phyloP scores from a whole-genome alignment of 2,329 filamentous ascomycete species.

The Atkinsonella texensis region DNA sequence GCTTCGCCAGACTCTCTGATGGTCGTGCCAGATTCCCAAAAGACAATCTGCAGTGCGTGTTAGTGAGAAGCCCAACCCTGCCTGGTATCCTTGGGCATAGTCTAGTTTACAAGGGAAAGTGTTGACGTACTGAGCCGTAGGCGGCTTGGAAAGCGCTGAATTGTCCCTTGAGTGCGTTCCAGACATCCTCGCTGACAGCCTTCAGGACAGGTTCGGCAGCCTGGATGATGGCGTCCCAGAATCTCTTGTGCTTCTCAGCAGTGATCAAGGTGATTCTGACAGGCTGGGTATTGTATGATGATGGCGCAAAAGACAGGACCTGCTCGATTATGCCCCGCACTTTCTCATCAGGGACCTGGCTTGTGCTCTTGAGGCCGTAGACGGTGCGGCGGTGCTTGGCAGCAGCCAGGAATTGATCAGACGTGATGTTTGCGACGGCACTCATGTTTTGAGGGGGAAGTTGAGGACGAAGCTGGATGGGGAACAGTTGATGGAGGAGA shows the following conservation, averaged over 20 bases:
- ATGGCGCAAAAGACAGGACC: slow-evolving; percentile 57
- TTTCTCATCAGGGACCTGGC: slow-evolving; percentile 36
- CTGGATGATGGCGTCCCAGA: slow-evolving; percentile 61
- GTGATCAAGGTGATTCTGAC: slow-evolving; percentile 69
- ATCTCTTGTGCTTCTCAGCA: slow-evolving; percentile 71
- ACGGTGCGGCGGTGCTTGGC: slow-evolving; percentile 55
- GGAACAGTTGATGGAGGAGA: not conserved
- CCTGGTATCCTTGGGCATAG: no score
- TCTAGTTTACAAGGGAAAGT: no score
- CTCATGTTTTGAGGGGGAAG: not conserved
- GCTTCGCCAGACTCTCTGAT: slow-evolving; percentile 51
- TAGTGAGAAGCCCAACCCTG: no score
- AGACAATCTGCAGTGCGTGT: slow-evolving; percentile 62
- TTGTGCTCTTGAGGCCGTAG: slow-evolving; percentile 55
- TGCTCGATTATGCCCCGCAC: slow-evolving; percentile 54
- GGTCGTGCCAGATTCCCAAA: slow-evolving; percentile 40
- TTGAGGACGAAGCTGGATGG: no score
- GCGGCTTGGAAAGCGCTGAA: slow-evolving; percentile 11
- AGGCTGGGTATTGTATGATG: slow-evolving; percentile 80
- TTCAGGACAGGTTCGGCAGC: slow-evolving; percentile 35
- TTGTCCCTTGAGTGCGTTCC: slow-evolving; percentile 9
- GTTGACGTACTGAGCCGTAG: slow-evolving; percentile 30
- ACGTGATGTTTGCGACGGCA: not conserved
- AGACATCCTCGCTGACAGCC: slow-evolving; percentile 10
- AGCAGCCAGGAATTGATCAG: slow-evolving; percentile 15